Base-by-base conservation (phyloP, 2,329 filamentous ascomycete genomes). In the Plenodomus lindquistii region DNA sequence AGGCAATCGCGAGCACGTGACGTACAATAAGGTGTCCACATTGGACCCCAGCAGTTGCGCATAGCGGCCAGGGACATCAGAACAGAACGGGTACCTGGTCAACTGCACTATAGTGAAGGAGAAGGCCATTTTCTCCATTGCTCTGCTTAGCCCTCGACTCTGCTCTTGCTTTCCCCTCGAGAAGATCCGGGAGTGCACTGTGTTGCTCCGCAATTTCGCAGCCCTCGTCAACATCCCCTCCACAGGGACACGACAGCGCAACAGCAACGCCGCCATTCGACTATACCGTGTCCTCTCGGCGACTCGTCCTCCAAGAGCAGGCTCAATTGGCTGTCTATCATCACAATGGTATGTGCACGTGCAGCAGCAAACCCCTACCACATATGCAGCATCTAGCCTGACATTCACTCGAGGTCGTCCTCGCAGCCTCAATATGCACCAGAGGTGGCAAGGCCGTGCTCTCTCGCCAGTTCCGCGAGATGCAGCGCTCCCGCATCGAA, bases 361-460 rank as follows among this genome's bases (percentile, higher is more conserved):
- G 3, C 31, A 27, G 2, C n/a, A 29, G 29, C 21, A 37, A 36
- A 29, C 36, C 19, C 29, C 37, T n/a, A 31, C n/a, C 21, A 27
- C 29, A 24, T 39, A 27, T 7, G 36, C 46, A 44, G 38, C 48
- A 60, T 40, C 47, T 44, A 49, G 56, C 62, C n/a, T 66, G 53
- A 65, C 58, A 38, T 41, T 45, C 31, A 4, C 44, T 22, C 41
- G 56, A 97, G 94, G 94, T 99, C 75, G 91, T 99, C 75, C 90
- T 99, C 74, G 94, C 93, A 76, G 94, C 94, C 69, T 97, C 94
- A 69, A 97, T 99, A 81, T 97, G 93, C 79, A 99, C 95, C 74
- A 87, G 94, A 65, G 94, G 94, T 74, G 94, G 94, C 74, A 99
- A 99, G 82, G 90, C 93, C 76, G 92, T 99, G 70, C 87, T 99